Base-by-base conservation (phyloP, 2,329 filamentous ascomycete genomes). In the Sporothrix luriei region DNA sequence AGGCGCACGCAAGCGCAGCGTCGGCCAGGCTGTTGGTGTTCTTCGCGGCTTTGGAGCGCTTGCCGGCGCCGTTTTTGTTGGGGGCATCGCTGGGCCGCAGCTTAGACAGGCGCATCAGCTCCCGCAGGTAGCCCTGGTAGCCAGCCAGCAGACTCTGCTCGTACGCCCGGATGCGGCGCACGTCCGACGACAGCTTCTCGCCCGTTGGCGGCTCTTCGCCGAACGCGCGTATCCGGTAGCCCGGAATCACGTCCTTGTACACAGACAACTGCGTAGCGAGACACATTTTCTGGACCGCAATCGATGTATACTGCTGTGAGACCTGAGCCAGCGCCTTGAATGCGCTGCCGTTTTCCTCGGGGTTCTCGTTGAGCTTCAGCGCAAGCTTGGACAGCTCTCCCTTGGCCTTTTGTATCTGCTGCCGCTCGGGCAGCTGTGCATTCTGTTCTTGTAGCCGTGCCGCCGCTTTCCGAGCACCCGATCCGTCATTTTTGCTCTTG, bases 181-280 rank as follows among this genome's bases (percentile, higher is more conserved):
- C 93, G 38, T 98, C 95, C 78, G 97, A 97, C 5, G 94, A 97
- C 1, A 98, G 82, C 78, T 96, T 96, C 73, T 90, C 90, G 70
- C 87, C 86, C 3, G 55, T 29, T 76, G 90, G 84, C 57, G 90
- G 88, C 43, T 93, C 90, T 71, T 96, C 92, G 0, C 86, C 84
- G 4, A 93, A 82, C 1, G 93, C 91, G 21, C 95, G 90, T 82
- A 99, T 98, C 71, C 95, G 87, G 78, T 99, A 99, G 26, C 95
- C 95, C 0, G 95, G 95, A 71, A 99, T 98, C 61, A 97, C 87
- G 79, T 98, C 95, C 78, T 94, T 97, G 84, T 94, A 99, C 14
- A 98, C 88, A 0, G 94, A 87, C 78, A 95, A 85, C 79, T 97
- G 94, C 26, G 95, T 93, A 62, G 90, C 91, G 73, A 99, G 82